A percentile compares a stretch with the other conserved stretches of the same genome.
Evolutionary conservation across 2,329 filamentous ascomycete genomes (phyloP).

Genomic region (Hyphodiscus sp.): DNA sequence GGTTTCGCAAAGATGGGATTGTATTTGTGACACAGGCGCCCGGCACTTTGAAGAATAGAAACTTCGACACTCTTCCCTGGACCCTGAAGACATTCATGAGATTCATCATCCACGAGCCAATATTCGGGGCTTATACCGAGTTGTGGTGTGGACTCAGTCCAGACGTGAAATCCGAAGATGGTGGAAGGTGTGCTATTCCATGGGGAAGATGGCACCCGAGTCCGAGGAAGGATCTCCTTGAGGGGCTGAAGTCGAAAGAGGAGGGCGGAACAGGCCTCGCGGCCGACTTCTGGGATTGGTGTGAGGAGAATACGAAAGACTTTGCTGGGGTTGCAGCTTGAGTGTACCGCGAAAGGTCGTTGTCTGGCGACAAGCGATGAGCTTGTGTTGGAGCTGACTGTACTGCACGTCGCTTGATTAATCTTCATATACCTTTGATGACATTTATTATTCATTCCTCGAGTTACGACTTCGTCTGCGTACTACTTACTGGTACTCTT

Average conservation of each 20-base stretch:
- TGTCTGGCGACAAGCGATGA: too few species aligned
- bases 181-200: constrained; percentile 35
- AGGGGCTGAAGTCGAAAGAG: constrained; percentile 27
- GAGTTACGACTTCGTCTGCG: too few species aligned
- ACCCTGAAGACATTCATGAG: constrained; percentile 2
- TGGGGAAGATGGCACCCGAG: constrained; percentile 36
- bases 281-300: constrained; percentile 39
- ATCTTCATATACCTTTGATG: too few species aligned
- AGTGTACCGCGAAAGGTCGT: too few species aligned
- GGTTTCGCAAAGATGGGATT: constrained; percentile 15
- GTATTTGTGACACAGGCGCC: too few species aligned
- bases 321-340: too few species aligned
- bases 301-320: constrained; percentile 23
- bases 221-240: constrained; percentile 30
- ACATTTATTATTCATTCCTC: too few species aligned
- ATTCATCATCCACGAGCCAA: constrained; percentile 14
- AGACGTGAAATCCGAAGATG: constrained; percentile 22
- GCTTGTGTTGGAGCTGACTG: too few species aligned
- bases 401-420: too few species aligned
- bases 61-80: too few species aligned
- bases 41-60: too few species aligned
- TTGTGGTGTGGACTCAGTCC: constrained; percentile 24
- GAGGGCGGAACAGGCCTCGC: constrained; percentile 35
- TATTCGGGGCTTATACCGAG: constrained; percentile 28
- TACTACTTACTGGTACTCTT: too few species aligned